Evolutionary conservation across 176 grass and related monocot genomes (phyloP).

Genomic region (Triticum aestivum): DNA sequence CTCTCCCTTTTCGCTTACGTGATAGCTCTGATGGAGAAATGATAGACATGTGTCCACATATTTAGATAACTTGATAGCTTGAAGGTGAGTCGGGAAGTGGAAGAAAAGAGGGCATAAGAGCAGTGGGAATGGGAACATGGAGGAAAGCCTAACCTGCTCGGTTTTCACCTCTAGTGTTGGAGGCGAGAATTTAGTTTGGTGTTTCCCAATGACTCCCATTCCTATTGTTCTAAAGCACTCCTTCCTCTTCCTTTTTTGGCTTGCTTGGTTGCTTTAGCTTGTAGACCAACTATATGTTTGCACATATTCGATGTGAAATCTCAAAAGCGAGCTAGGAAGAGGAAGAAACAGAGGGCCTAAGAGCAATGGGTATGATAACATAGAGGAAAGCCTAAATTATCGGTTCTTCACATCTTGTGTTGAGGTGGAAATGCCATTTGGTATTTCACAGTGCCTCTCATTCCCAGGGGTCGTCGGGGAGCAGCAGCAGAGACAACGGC

Average conservation of each 20-base stretch:
- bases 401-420: neutral
- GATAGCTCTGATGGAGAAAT: neutral
- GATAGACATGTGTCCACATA: neutral
- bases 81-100: neutral
- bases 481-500: no score
- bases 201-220: neutral
- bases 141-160: neutral
- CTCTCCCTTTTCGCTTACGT: neutral
- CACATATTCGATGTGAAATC: no score
- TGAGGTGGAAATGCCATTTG: neutral
- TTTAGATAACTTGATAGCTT: neutral
- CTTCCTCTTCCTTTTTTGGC: neutral
- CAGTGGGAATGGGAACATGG: neutral
- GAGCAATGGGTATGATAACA: constrained; percentile 24
- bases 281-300: no score
- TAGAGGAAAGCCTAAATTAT: constrained; percentile 6
- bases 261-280: no score
- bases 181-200: neutral
- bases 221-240: neutral
- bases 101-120: neutral
- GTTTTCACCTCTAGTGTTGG: neutral
- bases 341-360: constrained; percentile 4
- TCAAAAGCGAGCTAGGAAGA: no score
- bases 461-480: neutral
- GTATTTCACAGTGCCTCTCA: constrained; percentile 29